phyloP scores from a whole-genome alignment of 1,139 yeast species.

The Scheffersomyces illinoinensis region DNA sequence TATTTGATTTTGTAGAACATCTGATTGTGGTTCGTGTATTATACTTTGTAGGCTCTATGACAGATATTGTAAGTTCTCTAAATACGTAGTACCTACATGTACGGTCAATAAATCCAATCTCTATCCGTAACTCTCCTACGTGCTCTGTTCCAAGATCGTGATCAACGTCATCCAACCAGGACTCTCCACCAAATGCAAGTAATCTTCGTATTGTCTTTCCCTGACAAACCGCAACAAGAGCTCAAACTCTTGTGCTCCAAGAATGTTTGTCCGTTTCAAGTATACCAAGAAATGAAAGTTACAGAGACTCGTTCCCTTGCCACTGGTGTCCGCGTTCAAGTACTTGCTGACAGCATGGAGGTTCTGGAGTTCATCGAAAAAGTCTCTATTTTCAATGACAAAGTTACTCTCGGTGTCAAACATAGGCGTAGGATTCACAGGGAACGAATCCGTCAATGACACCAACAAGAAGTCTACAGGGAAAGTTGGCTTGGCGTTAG shows the following conservation, averaged over 20 bases:
- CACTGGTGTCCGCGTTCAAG: conserved; percentile 42
- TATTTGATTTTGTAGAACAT: background rate
- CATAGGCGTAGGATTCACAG: conserved; percentile 57
- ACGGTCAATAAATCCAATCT: background rate
- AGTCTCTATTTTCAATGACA: conserved; percentile 77
- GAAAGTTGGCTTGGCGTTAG: conserved; percentile 91
- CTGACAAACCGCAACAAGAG: conserved; percentile 46
- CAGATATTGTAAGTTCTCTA: background rate
- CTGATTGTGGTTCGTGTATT: background rate
- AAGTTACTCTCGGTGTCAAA: conserved; percentile 47
- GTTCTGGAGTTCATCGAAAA: conserved; percentile 73
- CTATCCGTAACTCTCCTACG: conserved; percentile 6
- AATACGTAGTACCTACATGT: background rate
- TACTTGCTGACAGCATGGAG: conserved; percentile 43
- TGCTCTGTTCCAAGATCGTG: conserved; percentile 52
- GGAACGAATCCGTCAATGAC: conserved; percentile 91
- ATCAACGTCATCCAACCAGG: conserved; percentile 79
- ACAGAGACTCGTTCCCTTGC: conserved; percentile 43
- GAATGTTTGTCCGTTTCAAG: conserved; percentile 52
- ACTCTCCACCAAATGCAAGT: conserved; percentile 56
- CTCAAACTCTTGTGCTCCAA: conserved; percentile 52
- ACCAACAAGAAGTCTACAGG: conserved; percentile 92
- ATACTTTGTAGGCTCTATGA: background rate
- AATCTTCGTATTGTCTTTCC: conserved; percentile 40
- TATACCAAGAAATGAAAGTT: conserved; percentile 78